Evolutionary conservation across 1,284 basidiomycete genomes (phyloP), one percentile per base, ranked within the genome.

Genomic region (Pseudozyma tsukubaensis): DNA sequence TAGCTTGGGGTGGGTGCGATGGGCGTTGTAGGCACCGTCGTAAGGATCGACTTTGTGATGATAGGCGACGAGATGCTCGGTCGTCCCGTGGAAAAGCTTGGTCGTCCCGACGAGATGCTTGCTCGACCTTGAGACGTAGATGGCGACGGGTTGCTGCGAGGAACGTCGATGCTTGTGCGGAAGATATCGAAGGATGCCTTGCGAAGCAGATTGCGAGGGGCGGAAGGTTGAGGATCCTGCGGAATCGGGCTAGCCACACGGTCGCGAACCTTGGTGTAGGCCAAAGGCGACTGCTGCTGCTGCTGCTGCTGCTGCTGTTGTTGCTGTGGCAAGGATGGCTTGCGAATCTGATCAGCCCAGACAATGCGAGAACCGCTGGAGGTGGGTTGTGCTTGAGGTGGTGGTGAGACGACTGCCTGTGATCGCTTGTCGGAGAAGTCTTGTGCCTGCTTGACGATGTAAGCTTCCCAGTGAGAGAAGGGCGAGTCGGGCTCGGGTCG

Each of bases 391-490:
- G 32, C n/a, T 11, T 34, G 54, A 19, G 35, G 51, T 10, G 60
- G 52, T 14, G 59, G 39, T 24, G 60, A 52, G 29, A 60, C 43
- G 4, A 50, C 21, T 1, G 35, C 19, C 18, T 66, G 54, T 32
- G 57, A 43, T 35, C 60, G 55, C 29, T 70, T 63, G 44, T 67
- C 62, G 21, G 50, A 50, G 61, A 61, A 74, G 8, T 52, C 43
- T 9, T 69, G 66, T 0, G 72, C 43, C 39, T 69, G 72, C 19
- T 60, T 53, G 37, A 70, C 67, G 35, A 74, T 70, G 53, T 70
- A 70, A 18, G 72, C 72, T 35, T 74, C 67, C 67, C 66, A 74
- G 8, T 74, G 35, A 9, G 72, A 70, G 47, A 66, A 66, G 45
- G 72, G 67, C 21, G 62, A 62, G 32, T 59, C 32, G 24, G 59